Percentiles rank a stretch among this genome's conserved stretches.
phyloP scores from a whole-genome alignment of 306 rosid species.

The Aeschynomene evenia region DNA sequence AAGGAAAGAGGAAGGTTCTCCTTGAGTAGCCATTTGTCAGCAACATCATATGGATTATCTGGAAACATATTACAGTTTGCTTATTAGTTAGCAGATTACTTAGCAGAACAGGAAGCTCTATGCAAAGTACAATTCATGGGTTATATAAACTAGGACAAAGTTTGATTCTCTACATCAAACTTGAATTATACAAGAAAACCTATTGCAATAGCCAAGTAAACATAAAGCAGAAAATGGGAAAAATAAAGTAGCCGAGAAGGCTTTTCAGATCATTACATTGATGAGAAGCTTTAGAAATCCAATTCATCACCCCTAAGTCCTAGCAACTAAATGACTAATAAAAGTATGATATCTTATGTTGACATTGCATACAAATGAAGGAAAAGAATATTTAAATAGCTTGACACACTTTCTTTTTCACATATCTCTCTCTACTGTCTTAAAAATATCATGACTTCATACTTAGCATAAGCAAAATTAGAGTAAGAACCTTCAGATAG shows the following conservation, averaged over 20 bases:
- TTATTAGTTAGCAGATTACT: not conserved
- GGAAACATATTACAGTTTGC: slow-evolving; percentile 32
- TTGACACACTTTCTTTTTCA: not conserved
- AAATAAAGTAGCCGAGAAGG: slow-evolving; percentile 14
- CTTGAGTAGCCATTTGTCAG: slow-evolving; percentile 94
- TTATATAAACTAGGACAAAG: not conserved
- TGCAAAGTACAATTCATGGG: slow-evolving; percentile 1
- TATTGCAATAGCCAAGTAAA: slow-evolving; percentile 9
- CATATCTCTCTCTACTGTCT: slow-evolving; percentile 4
- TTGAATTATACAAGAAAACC: slow-evolving; percentile 15
- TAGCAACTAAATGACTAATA: slow-evolving; percentile 9
- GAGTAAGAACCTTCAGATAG: not conserved
- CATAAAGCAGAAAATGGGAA: slow-evolving; percentile 3
- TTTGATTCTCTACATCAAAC: slow-evolving; percentile 25
- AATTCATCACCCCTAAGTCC: slow-evolving; percentile 11
- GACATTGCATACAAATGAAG: not conserved
- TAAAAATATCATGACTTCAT: not conserved
- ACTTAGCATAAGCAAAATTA: slow-evolving; percentile 21
- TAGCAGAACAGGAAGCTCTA: not conserved
- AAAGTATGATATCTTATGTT: slow-evolving; percentile 2
- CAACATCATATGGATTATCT: slow-evolving; percentile 84
- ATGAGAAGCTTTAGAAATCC: slow-evolving; percentile 18
- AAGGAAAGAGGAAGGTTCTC: slow-evolving; percentile 88
- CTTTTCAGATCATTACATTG: slow-evolving; percentile 1
- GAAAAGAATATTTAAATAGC: slow-evolving; percentile 14